A percentile compares a stretch with the other conserved stretches of the same genome.
Conservation (phyloP, 73 alveolate genomes). For the Loxodes magnus region DNA sequence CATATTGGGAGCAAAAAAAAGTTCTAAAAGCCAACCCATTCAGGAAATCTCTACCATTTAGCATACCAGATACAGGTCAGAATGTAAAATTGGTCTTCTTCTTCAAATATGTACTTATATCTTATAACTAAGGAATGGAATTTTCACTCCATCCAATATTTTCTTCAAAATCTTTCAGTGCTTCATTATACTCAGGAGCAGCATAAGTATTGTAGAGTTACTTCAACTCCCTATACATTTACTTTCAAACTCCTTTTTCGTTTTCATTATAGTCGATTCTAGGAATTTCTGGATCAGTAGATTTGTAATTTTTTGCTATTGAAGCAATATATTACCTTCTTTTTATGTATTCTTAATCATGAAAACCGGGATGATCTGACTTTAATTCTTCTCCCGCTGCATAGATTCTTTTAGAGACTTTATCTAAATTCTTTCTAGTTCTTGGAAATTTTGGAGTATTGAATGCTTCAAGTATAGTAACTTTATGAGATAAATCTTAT, state of each 20-base stretch:
- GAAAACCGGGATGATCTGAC: too few relatives aligned
- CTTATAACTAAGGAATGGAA: conserved; percentile 50
- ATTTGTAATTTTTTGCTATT: background rate
- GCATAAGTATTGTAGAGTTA: background rate
- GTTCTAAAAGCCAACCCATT: conserved; percentile 4
- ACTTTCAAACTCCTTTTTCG: background rate
- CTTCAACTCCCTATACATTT: background rate
- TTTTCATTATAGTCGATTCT: background rate
- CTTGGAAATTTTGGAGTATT: too few relatives aligned
- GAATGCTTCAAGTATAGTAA: too few relatives aligned
- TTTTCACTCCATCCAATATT: background rate
- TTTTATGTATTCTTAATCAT: background rate
- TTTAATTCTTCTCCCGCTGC: too few relatives aligned
- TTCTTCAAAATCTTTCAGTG: background rate
- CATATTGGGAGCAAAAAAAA: background rate
- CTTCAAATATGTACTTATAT: conserved; percentile 38
- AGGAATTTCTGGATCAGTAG: background rate
- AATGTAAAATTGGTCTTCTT: conserved; percentile 27
- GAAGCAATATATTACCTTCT: conserved; percentile 1
- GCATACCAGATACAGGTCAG: background rate
- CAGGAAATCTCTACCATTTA: conserved; percentile 1
- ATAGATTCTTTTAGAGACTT: too few relatives aligned
- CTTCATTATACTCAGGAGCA: background rate
- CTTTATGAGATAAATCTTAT: too few relatives aligned
- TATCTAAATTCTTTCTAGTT: too few relatives aligned